These are phyloP conservation scores for Thielaviopsis populi DNA, from an alignment of 2,329 filamentous ascomycete species.

Conservation along the genomic window DNA sequence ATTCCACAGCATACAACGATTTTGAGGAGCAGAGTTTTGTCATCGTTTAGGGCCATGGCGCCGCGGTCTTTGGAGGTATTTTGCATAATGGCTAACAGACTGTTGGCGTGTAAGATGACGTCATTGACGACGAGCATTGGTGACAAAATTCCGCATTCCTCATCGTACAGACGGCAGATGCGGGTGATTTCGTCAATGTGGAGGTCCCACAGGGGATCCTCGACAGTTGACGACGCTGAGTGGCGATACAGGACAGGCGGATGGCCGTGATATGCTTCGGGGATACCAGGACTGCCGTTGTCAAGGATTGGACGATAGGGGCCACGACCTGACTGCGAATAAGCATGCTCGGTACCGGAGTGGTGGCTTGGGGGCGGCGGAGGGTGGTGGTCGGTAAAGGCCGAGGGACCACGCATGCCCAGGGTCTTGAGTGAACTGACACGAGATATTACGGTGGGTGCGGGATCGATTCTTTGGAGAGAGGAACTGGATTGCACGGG, in stretches of 20 bases:
- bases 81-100: constrained; percentile 59
- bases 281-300: constrained; percentile 11
- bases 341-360: constrained; percentile 13
- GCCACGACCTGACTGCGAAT: constrained; percentile 15
- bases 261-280: constrained; percentile 1
- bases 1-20: constrained; percentile 68
- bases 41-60: constrained; percentile 30
- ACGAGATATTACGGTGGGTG: constrained; percentile 13
- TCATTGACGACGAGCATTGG: constrained; percentile 63
- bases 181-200: constrained; percentile 66
- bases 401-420: constrained; percentile 6
- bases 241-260: constrained; percentile 7
- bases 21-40: constrained; percentile 57
- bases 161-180: constrained; percentile 66
- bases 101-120: constrained; percentile 53
- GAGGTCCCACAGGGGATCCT: constrained; percentile 69
- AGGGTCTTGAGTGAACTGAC: constrained; percentile 12
- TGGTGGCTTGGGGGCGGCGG: constrained; percentile 13
- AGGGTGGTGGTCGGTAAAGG: constrained; percentile 8
- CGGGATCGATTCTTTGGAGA: constrained; percentile 16
- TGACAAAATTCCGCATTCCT: constrained; percentile 88
- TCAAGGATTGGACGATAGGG: constrained; percentile 11
- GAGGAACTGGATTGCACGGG: constrained; percentile 14
- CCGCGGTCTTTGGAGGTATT: constrained; percentile 24
- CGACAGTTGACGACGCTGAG: background rate